phyloP scores from a whole-genome alignment of 495 filamentous ascomycete genomes.

The Trichoderma parareesei region DNA sequence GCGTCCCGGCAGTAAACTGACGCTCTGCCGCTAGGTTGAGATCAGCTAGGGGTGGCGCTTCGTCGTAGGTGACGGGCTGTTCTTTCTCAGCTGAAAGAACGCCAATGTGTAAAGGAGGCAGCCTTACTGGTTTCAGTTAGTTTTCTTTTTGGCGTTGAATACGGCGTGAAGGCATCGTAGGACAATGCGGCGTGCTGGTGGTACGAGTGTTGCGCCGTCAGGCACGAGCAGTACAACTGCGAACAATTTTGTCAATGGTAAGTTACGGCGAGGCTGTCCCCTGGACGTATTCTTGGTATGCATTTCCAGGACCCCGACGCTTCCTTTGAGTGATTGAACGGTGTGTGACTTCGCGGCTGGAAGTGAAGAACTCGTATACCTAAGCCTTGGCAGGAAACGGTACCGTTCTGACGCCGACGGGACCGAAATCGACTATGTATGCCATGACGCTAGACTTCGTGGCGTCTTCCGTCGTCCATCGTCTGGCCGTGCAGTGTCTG shows the following conservation, averaged over 20 bases:
- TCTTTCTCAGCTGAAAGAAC: slow-evolving; percentile 1
- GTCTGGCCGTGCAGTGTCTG: not conserved
- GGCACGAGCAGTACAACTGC: too few relatives aligned
- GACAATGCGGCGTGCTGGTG: not conserved
- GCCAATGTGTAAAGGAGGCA: not conserved
- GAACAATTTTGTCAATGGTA: too few relatives aligned
- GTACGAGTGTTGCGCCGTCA: not conserved
- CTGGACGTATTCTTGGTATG: too few relatives aligned
- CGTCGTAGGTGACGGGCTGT: not conserved
- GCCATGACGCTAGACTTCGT: not conserved
- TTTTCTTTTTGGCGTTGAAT: not conserved
- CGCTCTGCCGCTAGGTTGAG: not conserved
- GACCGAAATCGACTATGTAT: not conserved
- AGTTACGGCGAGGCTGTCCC: too few relatives aligned
- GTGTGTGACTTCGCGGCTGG: too few relatives aligned
- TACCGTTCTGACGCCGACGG: not conserved
- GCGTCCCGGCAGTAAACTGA: not conserved
- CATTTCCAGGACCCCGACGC: too few relatives aligned
- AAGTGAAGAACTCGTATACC: too few relatives aligned
- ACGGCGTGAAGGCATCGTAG: not conserved
- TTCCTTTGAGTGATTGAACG: too few relatives aligned
- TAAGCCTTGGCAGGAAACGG: too few relatives aligned
- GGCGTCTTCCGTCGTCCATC: not conserved
- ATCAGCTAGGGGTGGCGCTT: not conserved
- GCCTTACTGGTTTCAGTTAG: not conserved